These are phyloP conservation scores for Chaetomiaceae sp. DNA, from an alignment of 2,329 filamentous ascomycete genomes.

Conservation along the genomic window DNA sequence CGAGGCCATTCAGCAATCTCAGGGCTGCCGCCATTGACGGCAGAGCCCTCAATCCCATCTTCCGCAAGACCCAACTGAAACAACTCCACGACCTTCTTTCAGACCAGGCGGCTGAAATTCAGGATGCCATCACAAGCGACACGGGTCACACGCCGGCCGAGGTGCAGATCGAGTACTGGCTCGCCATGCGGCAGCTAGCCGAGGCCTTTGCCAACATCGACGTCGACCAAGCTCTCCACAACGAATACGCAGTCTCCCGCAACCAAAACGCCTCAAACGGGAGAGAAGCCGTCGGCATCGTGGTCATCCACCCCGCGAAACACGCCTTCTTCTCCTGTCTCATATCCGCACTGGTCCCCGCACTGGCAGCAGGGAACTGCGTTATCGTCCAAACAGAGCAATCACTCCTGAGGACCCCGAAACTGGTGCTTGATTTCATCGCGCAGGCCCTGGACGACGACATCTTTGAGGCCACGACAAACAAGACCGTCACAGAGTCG, in stretches of 20 bases:
- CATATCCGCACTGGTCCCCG: neutral
- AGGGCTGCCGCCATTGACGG: slow-evolving; percentile 9
- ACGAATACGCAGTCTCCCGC: neutral
- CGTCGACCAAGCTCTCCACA: neutral
- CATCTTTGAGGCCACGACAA: neutral
- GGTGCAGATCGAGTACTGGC: neutral
- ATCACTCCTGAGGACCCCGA: neutral
- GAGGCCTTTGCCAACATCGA: neutral
- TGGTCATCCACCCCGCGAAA: slow-evolving; percentile 1
- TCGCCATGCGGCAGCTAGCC: neutral
- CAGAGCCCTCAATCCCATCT: slow-evolving; percentile 4
- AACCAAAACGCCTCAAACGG: neutral
- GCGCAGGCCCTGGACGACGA: neutral
- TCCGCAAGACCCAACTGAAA: slow-evolving; percentile 3
- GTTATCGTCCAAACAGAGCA: neutral
- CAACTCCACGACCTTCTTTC: slow-evolving; percentile 1
- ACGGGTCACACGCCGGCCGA: neutral
- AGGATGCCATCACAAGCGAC: slow-evolving; percentile 1
- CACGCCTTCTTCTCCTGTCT: slow-evolving; percentile 7
- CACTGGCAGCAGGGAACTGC: slow-evolving; percentile 5
- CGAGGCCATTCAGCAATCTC: slow-evolving; percentile 2
- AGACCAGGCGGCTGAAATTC: neutral
- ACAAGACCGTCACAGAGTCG: neutral
- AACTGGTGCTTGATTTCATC: neutral
- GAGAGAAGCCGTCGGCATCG: slow-evolving; percentile 1